Conservation (phyloP, 495 filamentous ascomycete species). For the Aspergillus carlsbadensis region DNA sequence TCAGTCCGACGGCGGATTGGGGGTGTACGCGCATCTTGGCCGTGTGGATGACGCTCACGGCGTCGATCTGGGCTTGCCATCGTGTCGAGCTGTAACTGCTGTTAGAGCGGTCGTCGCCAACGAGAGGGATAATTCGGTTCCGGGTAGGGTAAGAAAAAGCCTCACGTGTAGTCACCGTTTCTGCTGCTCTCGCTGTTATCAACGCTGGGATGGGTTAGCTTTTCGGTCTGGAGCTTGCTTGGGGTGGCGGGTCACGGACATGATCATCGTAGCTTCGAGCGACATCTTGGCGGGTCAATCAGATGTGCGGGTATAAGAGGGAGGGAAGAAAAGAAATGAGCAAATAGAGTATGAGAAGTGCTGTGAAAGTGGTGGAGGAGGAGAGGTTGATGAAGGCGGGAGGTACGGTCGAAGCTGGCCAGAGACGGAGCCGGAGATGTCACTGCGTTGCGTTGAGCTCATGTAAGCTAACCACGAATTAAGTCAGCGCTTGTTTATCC, state of each 20-base stretch:
- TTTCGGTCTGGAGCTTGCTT: constrained; percentile 17
- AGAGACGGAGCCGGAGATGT: constrained; percentile 19
- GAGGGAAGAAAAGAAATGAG: constrained; percentile 11
- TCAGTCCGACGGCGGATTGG: constrained; percentile 93
- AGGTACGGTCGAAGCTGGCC: constrained; percentile 6
- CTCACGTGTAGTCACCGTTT: constrained; percentile 85
- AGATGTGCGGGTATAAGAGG: constrained; percentile 3
- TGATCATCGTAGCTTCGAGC: constrained; percentile 73
- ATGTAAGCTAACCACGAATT: constrained; percentile 20
- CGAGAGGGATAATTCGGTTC: not conserved
- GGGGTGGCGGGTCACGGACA: constrained; percentile 46
- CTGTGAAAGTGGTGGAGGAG: constrained; percentile 1
- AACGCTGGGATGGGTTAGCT: constrained; percentile 55
- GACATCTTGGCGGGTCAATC: constrained; percentile 54
- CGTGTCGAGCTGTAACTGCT: constrained; percentile 67
- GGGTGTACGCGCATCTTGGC: constrained; percentile 92
- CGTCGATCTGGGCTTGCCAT: constrained; percentile 94
- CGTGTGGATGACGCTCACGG: constrained; percentile 90
- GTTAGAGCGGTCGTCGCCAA: constrained; percentile 10
- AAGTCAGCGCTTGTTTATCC: constrained; percentile 33
- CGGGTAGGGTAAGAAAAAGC: not conserved
- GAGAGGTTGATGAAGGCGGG: constrained; percentile 8
- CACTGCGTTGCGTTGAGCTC: constrained; percentile 17
- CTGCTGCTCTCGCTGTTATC: constrained; percentile 98
- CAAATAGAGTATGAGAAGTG: constrained; percentile 11